phyloP scores from a whole-genome alignment of 495 filamentous ascomycete species.

The Lophiostoma macrostomum region DNA sequence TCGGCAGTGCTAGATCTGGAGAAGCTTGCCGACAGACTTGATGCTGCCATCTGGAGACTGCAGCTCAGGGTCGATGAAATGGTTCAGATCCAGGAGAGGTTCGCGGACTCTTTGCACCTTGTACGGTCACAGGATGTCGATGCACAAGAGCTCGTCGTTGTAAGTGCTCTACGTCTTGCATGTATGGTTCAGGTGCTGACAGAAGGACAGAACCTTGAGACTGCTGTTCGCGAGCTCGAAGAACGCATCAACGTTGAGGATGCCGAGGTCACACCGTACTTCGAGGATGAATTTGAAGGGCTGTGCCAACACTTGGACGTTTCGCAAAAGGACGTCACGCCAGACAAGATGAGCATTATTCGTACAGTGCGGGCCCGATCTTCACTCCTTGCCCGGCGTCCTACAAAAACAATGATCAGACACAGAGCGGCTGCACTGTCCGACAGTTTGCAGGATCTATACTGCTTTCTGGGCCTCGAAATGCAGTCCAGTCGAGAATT shows the following conservation, averaged over 20 bases:
- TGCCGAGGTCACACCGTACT: slow-evolving; percentile 40
- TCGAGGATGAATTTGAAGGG: slow-evolving; percentile 62
- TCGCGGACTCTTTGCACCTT: slow-evolving; percentile 28
- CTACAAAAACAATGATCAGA: slow-evolving; percentile 10
- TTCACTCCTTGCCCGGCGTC: slow-evolving; percentile 19
- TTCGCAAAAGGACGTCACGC: not conserved
- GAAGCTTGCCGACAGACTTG: slow-evolving; percentile 69
- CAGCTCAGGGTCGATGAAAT: slow-evolving; percentile 26
- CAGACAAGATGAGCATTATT: not conserved
- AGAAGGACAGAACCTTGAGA: slow-evolving; percentile 19
- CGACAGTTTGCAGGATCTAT: slow-evolving; percentile 2
- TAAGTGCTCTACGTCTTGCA: slow-evolving; percentile 2
- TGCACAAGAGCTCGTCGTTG: slow-evolving; percentile 20
- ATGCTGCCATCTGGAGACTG: slow-evolving; percentile 54
- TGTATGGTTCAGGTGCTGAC: not conserved
- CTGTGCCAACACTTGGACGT: slow-evolving; percentile 57
- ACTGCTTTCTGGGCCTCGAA: slow-evolving; percentile 4
- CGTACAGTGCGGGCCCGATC: slow-evolving; percentile 5
- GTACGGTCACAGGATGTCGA: slow-evolving; percentile 23
- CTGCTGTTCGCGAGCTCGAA: slow-evolving; percentile 26
- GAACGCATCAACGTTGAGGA: slow-evolving; percentile 16
- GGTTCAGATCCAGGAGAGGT: slow-evolving; percentile 33
- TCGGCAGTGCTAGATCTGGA: slow-evolving; percentile 58
- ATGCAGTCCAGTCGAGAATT: slow-evolving; percentile 21
- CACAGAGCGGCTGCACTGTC: not conserved